Evolutionary conservation across 441 rosid genomes (phyloP).

Genomic region (Jatropha podagrica): DNA sequence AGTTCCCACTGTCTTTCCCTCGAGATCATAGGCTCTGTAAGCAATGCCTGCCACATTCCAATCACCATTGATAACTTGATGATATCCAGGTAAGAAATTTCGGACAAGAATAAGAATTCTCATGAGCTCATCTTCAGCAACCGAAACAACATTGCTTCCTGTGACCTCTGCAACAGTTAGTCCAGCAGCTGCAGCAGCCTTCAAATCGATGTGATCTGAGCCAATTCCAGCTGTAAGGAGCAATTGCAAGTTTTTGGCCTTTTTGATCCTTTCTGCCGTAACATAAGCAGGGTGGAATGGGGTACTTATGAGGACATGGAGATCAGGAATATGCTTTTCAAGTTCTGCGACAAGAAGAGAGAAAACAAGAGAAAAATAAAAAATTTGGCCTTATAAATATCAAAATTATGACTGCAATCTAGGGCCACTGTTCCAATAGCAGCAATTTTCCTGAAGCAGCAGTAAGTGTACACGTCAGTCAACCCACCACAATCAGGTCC

Average conservation of each 20-base stretch:
- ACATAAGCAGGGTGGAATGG: constrained; percentile 98
- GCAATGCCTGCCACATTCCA: constrained; percentile 92
- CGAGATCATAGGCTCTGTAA: constrained; percentile 84
- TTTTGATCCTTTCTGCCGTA: constrained; percentile 84
- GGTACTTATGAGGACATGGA: constrained; percentile 80
- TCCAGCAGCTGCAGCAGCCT: constrained; percentile 91
- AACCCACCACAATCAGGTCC: constrained; percentile 72
- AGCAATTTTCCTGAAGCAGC: no score
- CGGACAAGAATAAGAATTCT: constrained; percentile 83
- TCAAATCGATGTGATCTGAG: constrained; percentile 85
- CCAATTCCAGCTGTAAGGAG: constrained; percentile 97
- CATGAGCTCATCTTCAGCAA: constrained; percentile 97
- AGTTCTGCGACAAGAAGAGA: constrained; percentile 52
- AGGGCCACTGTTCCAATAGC: neutral
- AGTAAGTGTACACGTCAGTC: neutral
- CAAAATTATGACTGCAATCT: neutral
- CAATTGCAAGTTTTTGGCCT: constrained; percentile 81
- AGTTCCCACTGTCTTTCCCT: constrained; percentile 92
- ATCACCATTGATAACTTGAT: constrained; percentile 74
- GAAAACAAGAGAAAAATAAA: neutral
- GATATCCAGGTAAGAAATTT: constrained; percentile 80
- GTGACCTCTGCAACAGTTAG: constrained; percentile 96
- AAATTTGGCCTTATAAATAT: neutral
- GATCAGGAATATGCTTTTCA: constrained; percentile 88
- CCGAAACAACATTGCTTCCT: constrained; percentile 89